Percentiles rank a stretch among this genome's conserved stretches.
Evolutionary conservation across 2,329 filamentous ascomycete species (phyloP).

Genomic region (Diaporthe eres): DNA sequence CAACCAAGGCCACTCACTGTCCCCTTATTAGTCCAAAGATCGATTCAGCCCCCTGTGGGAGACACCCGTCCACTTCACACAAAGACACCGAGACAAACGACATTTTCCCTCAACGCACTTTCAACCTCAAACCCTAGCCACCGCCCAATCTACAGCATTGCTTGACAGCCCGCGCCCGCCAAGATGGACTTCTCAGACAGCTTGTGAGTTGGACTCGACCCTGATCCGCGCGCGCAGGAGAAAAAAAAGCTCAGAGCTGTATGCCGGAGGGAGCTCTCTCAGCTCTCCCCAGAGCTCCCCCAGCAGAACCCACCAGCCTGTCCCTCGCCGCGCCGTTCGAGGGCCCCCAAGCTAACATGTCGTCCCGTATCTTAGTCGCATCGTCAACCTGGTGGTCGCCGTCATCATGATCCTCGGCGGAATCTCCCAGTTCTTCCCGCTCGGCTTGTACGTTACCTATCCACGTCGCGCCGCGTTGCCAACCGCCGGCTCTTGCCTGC

Average conservation of each 20-base stretch:
- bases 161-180: conserved; percentile 39
- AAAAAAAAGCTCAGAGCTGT: conserved; percentile 6
- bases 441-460: conserved; percentile 69
- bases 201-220: conserved; percentile 74
- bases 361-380: conserved; percentile 73
- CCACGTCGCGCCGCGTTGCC: conserved; percentile 54
- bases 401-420: conserved; percentile 91
- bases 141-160: not conserved
- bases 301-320: not conserved
- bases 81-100: not conserved
- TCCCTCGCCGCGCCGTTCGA: not conserved
- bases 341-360: conserved; percentile 51
- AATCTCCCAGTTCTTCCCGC: conserved; percentile 77
- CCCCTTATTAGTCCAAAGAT: not conserved
- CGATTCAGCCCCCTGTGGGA: conserved; percentile 4
- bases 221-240: conserved; percentile 39
- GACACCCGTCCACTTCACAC: conserved; percentile 1
- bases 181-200: conserved; percentile 93
- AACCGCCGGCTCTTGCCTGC: conserved; percentile 47
- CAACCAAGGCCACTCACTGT: conserved; percentile 1
- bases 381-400: conserved; percentile 92
- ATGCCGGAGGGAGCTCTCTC: conserved; percentile 14
- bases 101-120: not conserved
- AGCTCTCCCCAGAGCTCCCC: not conserved
- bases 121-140: not conserved